Conservation (phyloP, 2,329 filamentous ascomycete genomes). For the Aspergillus caelatus region DNA sequence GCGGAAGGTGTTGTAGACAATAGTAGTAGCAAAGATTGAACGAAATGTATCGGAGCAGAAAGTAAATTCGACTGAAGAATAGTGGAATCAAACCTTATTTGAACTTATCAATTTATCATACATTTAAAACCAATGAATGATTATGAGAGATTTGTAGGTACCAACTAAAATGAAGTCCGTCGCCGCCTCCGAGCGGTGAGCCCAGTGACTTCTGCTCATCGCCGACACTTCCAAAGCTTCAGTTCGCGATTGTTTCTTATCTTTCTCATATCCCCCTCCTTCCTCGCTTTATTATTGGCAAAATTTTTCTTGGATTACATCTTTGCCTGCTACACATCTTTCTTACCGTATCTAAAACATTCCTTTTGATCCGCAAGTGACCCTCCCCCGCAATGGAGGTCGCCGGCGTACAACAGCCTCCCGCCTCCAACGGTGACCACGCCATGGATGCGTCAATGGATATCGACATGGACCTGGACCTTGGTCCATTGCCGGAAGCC, state of each 20-base stretch:
- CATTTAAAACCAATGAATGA: not conserved
- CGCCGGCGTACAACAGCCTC: conserved; percentile 11
- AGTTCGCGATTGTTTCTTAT: not conserved
- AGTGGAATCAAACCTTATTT: too few species aligned
- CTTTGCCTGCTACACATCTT: not conserved
- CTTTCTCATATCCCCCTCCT: not conserved
- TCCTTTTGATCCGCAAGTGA: not conserved
- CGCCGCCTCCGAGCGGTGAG: conserved; percentile 6
- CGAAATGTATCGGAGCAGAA: not conserved
- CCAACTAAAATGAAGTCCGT: not conserved
- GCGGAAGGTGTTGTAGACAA: not conserved
- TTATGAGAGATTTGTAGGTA: not conserved
- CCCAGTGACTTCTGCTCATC: not conserved
- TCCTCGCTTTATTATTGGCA: not conserved
- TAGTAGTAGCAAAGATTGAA: not conserved
- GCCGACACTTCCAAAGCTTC: conserved; percentile 1
- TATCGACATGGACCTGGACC: conserved; percentile 71
- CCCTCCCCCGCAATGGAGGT: conserved; percentile 13
- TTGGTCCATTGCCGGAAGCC: conserved; percentile 52
- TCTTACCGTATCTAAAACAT: not conserved
- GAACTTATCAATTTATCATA: too few species aligned
- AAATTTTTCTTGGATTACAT: too few species aligned
- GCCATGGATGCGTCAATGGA: conserved; percentile 57
- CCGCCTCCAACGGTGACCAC: conserved; percentile 13
- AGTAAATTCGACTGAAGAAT: not conserved